Evolutionary conservation across 352 stramenopile species (phyloP).

Genomic region (Saprolegnia diclina): DNA sequence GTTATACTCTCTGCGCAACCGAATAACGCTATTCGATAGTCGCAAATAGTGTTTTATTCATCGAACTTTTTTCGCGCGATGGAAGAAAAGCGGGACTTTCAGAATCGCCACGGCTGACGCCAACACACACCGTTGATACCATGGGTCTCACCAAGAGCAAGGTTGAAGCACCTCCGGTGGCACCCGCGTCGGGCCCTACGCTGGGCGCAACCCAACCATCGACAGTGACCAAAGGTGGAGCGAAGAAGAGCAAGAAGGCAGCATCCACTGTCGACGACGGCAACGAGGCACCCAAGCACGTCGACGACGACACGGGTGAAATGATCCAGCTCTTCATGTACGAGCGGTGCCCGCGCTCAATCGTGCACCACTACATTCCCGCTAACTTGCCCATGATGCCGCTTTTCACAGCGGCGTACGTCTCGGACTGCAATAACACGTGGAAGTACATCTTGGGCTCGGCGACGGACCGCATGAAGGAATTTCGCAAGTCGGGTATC

Average conservation of each 20-base stretch:
- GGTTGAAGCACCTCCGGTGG: neutral
- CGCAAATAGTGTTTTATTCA: too few species aligned
- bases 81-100: too few species aligned
- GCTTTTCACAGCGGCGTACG: constrained; percentile 24
- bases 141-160: constrained; percentile 15
- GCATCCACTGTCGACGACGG: neutral
- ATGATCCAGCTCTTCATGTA: constrained; percentile 28
- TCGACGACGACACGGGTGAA: constrained; percentile 20
- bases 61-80: too few species aligned
- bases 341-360: constrained; percentile 19
- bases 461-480: constrained; percentile 27
- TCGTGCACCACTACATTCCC: constrained; percentile 28
- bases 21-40: too few species aligned
- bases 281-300: neutral
- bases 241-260: neutral
- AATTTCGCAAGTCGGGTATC: constrained; percentile 25
- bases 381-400: constrained; percentile 28
- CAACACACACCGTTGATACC: neutral
- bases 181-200: neutral
- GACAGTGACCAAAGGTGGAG: neutral
- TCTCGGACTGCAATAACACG: constrained; percentile 28
- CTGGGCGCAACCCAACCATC: neutral
- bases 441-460: constrained; percentile 29
- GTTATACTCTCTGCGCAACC: too few species aligned
- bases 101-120: too few species aligned